Evolutionary conservation across 2,329 filamentous ascomycete species (phyloP).

Genomic region (Penicillium fuscoglaucum): DNA sequence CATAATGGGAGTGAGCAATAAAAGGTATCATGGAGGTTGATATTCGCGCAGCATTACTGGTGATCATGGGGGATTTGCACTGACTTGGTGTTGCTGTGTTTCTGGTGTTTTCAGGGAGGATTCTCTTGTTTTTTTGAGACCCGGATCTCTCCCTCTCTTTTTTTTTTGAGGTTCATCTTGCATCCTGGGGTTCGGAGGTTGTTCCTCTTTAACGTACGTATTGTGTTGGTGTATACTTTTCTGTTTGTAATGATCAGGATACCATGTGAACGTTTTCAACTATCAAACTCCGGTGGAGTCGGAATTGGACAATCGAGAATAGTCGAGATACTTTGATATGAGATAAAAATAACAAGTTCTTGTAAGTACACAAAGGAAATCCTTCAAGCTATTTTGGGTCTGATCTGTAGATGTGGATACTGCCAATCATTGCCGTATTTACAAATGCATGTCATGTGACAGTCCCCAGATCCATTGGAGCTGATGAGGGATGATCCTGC

Average conservation of each 20-base stretch:
- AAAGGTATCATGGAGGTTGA: constrained; percentile 14
- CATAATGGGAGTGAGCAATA: constrained; percentile 30
- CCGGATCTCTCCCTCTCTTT: constrained; percentile 11
- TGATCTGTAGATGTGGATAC: neutral
- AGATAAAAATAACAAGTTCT: neutral
- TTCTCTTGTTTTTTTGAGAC: constrained; percentile 3
- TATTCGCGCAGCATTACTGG: constrained; percentile 25
- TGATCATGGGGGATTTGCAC: constrained; percentile 22
- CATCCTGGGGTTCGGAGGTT: constrained; percentile 31
- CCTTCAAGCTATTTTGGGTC: neutral
- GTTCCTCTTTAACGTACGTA: constrained; percentile 9
- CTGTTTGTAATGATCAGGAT: constrained; percentile 25
- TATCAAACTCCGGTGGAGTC: neutral
- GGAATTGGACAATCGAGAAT: neutral
- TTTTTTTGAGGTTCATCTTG: constrained; percentile 26
- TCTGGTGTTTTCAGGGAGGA: constrained; percentile 19
- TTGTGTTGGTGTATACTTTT: constrained; percentile 20
- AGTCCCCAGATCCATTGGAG: constrained; percentile 8
- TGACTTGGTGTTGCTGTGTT: constrained; percentile 24
- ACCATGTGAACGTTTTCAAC: constrained; percentile 18
- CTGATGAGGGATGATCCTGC: constrained; percentile 11
- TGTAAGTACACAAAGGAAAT: too few species aligned
- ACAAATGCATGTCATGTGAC: neutral
- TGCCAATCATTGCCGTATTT: neutral
- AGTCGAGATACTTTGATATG: neutral